Percentiles rank a stretch among this genome's conserved stretches.
These are phyloP conservation scores for Dioszegia crocea DNA, from an alignment of 768 basidiomycete genomes.

Conservation along the genomic window DNA sequence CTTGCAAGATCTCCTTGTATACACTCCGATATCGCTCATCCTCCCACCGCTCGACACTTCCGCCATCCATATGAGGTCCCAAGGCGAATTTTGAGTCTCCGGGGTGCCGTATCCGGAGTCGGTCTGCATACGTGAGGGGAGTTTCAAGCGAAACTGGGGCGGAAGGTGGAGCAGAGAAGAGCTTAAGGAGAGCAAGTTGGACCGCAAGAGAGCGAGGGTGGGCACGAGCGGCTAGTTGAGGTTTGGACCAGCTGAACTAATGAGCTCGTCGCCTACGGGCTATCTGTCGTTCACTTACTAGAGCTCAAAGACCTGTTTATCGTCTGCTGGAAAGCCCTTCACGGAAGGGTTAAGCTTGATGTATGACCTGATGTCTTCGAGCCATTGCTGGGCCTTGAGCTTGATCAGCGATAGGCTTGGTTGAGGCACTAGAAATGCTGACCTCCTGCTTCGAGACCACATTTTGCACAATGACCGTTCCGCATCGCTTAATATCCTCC, in stretches of 20 bases:
- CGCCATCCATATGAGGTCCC: conserved; percentile 66
- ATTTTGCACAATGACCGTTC: conserved; percentile 59
- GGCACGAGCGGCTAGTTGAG: conserved; percentile 65
- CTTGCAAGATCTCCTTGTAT: conserved; percentile 59
- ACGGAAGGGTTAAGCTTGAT: conserved; percentile 36
- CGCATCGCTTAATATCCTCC: conserved; percentile 55
- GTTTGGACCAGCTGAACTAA: conserved; percentile 54
- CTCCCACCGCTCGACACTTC: conserved; percentile 62
- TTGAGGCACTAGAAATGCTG: background rate
- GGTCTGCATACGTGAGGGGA: conserved; percentile 73
- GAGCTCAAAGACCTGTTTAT: conserved; percentile 70
- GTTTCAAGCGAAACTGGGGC: conserved; percentile 54
- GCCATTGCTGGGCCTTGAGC: conserved; percentile 29
- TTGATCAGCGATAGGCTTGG: background rate
- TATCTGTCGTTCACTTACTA: no score
- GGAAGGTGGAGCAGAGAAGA: conserved; percentile 54
- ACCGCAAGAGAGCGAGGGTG: conserved; percentile 61
- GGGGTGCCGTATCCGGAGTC: conserved; percentile 67
- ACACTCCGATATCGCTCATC: conserved; percentile 34
- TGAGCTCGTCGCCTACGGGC: background rate
- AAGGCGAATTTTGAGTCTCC: conserved; percentile 67
- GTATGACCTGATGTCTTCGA: conserved; percentile 52
- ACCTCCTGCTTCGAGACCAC: conserved; percentile 54
- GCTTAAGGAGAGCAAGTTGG: conserved; percentile 58
- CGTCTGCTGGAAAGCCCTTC: conserved; percentile 59